phyloP scores from a whole-genome alignment of 1,139 yeast genomes.

The Debaryomyces robertsiae region DNA sequence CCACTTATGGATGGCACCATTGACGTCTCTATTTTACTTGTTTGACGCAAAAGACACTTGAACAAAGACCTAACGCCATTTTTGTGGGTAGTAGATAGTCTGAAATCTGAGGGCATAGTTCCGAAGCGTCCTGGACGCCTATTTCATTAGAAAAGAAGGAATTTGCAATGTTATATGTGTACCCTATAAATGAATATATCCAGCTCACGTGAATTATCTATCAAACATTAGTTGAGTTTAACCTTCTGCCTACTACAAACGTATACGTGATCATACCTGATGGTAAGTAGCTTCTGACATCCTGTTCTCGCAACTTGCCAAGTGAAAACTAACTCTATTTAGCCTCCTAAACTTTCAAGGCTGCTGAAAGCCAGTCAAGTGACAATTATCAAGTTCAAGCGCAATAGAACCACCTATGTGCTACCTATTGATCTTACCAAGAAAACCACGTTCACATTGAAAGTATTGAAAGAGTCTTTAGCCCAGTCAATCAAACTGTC shows the following conservation, averaged over 20 bases:
- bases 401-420: conserved; percentile 46
- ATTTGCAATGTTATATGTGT: not conserved
- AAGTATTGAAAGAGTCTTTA: conserved; percentile 35
- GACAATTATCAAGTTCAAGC: conserved; percentile 47
- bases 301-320: too few relatives aligned
- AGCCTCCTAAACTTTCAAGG: conserved; percentile 33
- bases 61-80: conserved; percentile 22
- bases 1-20: not conserved
- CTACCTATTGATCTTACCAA: conserved; percentile 32
- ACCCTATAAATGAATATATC: too few relatives aligned
- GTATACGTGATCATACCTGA: not conserved
- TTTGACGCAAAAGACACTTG: conserved; percentile 23
- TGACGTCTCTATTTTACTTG: conserved; percentile 10
- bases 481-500: conserved; percentile 42
- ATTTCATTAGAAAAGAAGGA: not conserved
- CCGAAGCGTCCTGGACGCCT: not conserved
- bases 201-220: not conserved
- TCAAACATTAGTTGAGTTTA: not conserved
- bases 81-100: conserved; percentile 12
- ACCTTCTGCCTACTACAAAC: not conserved
- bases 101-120: not conserved
- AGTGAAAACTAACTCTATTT: conserved; percentile 19
- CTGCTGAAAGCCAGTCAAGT: conserved; percentile 20
- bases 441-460: conserved; percentile 23
- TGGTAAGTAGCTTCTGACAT: conserved; percentile 3